Base-by-base conservation (phyloP, 106 monocot species). In the Xerophyta viscosa region DNA sequence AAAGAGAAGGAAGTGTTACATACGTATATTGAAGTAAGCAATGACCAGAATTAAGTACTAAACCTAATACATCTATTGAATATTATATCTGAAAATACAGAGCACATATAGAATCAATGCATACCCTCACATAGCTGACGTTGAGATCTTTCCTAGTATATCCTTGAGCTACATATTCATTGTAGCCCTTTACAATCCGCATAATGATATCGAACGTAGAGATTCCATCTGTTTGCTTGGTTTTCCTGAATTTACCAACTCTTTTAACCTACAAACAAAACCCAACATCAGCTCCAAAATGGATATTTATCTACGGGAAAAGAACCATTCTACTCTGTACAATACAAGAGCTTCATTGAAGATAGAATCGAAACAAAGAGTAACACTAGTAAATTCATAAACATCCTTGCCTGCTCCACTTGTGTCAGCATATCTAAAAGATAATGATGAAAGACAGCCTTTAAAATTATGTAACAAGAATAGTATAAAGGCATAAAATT, bases 391-490 rank as follows among this genome's bases (percentile, higher is more conserved):
- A 77, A 79, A 85, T 76, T 88, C 96, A 79, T 96, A 96, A 29
- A 96, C 96, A 79, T 96, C 96, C 3, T 88, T 85, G 30, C 84
- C 85, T 67, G 96, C 96, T 70, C 96, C 88, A 73, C 84, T 96
- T 73, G 85, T 54, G 78, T 96, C 96, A 63, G 96, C 88, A 79
- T 96, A 96, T 68, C 96, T 96, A 70, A 27, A 70, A 17, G 56
- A 26, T 41, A 68, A 24, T 20, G 56, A 28, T 37, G 8, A 41
- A 55, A 72, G n/a, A n/a, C n/a, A n/a, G n/a, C n/a, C n/a, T n/a
- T n/a, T n/a, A n/a, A n/a, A n/a, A n/a, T n/a, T n/a, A n/a, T n/a
- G n/a, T n/a, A n/a, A n/a, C n/a, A n/a, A n/a, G n/a, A n/a, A n/a
- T n/a, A n/a, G n/a, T n/a, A n/a, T n/a, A n/a, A n/a, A n/a, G n/a